These are phyloP conservation scores for Trametes maxima DNA, from an alignment of 768 basidiomycete species.

Conservation along the genomic window DNA sequence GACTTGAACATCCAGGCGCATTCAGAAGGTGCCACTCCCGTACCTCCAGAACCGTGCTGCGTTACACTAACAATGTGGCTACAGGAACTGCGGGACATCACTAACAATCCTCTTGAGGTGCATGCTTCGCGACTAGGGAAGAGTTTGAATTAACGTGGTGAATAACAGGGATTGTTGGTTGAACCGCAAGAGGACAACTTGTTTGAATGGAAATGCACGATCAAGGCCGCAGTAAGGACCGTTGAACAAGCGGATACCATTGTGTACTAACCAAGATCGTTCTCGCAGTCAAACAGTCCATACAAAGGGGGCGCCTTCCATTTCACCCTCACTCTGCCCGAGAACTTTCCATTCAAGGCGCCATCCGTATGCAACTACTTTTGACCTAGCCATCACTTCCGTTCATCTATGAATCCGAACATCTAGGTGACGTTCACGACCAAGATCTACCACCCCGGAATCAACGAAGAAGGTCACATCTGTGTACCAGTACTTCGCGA, in stretches of 20 bases:
- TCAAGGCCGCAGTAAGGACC: conserved; percentile 69
- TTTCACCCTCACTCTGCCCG: conserved; percentile 72
- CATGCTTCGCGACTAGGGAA: not conserved
- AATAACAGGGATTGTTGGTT: conserved; percentile 58
- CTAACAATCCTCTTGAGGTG: conserved; percentile 66
- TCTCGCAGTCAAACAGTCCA: conserved; percentile 66
- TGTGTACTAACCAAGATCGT: not conserved
- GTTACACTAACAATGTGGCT: conserved; percentile 15
- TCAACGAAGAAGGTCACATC: conserved; percentile 86
- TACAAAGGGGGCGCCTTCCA: conserved; percentile 83
- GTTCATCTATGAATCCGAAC: conserved; percentile 19
- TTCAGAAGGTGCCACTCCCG: conserved; percentile 59
- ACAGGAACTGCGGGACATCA: conserved; percentile 70
- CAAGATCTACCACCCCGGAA: conserved; percentile 89
- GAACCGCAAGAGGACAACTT: conserved; percentile 71
- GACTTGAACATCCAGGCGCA: conserved; percentile 53
- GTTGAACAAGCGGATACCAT: not conserved
- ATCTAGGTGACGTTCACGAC: conserved; percentile 78
- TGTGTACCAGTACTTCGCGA: conserved; percentile 85
- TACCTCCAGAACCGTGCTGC: conserved; percentile 1
- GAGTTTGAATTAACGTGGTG: conserved; percentile 4
- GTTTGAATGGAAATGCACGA: conserved; percentile 74
- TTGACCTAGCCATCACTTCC: not conserved
- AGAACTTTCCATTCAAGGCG: conserved; percentile 87
- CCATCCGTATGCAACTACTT: conserved; percentile 55